These are phyloP conservation scores for Clavulina sp. DNA, from an alignment of 768 basidiomycete genomes.

Conservation along the genomic window DNA sequence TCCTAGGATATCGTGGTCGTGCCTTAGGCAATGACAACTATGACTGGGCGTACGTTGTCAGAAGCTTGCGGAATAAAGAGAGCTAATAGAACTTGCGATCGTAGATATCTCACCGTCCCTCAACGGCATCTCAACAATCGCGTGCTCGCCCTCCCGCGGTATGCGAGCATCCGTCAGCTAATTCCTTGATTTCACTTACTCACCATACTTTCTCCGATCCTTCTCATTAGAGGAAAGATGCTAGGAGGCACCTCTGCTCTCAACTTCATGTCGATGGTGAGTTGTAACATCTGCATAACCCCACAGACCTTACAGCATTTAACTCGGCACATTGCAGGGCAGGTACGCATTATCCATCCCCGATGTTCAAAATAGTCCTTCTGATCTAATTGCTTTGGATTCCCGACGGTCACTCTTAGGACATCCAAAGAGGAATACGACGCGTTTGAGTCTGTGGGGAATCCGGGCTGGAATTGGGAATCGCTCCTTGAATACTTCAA, in stretches of 20 bases:
- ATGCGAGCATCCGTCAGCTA: not conserved
- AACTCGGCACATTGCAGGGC: not conserved
- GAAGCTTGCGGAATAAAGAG: not conserved
- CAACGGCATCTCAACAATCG: not conserved
- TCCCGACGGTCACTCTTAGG: not conserved
- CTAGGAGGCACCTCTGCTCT: conserved; percentile 8
- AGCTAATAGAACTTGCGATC: not conserved
- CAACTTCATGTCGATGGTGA: conserved; percentile 10
- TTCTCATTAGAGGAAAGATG: conserved; percentile 6
- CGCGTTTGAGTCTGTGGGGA: not conserved
- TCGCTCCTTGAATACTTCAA: conserved; percentile 7
- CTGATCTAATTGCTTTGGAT: no score
- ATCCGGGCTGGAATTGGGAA: not conserved
- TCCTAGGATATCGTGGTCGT: not conserved
- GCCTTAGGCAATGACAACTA: not conserved
- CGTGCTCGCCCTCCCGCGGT: not conserved
- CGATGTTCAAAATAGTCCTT: no score
- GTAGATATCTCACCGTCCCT: conserved; percentile 1
- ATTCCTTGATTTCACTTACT: not conserved
- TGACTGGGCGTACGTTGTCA: not conserved
- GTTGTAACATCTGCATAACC: conserved; percentile 3
- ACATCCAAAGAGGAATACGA: conserved; percentile 10
- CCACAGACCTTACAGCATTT: no score
- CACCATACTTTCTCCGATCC: no score
- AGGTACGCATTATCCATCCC: no score